These are phyloP conservation scores for Penicillium silybi DNA, from an alignment of 495 filamentous ascomycete species.

Conservation along the genomic window DNA sequence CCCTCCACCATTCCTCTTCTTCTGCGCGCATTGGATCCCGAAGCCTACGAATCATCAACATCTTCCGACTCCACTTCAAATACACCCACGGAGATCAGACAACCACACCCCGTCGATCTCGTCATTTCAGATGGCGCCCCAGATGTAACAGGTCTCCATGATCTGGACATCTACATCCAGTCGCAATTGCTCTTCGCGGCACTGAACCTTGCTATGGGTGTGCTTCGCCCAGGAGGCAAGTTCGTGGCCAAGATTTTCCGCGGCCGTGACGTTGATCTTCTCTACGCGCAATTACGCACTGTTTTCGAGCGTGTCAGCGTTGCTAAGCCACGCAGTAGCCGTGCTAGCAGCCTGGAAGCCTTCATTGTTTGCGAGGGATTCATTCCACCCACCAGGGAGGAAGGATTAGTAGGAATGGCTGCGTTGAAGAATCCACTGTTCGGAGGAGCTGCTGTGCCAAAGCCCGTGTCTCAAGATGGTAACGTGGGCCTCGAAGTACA, in stretches of 20 bases:
- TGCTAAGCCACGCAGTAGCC: slow-evolving; percentile 86
- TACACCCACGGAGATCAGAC: slow-evolving; percentile 36
- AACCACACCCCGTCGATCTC: slow-evolving; percentile 75
- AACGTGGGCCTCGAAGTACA: slow-evolving; percentile 61
- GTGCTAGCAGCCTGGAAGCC: slow-evolving; percentile 92
- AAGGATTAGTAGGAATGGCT: slow-evolving; percentile 31
- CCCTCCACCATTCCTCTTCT: slow-evolving; percentile 89
- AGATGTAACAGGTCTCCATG: slow-evolving; percentile 93
- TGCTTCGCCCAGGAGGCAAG: slow-evolving; percentile 86
- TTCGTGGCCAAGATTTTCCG: slow-evolving; percentile 99
- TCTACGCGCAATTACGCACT: slow-evolving; percentile 86
- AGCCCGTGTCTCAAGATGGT: slow-evolving; percentile 47
- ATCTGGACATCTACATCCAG: slow-evolving; percentile 97
- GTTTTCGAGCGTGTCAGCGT: slow-evolving; percentile 86
- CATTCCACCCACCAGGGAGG: slow-evolving; percentile 43
- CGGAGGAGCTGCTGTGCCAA: slow-evolving; percentile 34
- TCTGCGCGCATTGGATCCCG: slow-evolving; percentile 75
- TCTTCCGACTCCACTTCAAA: slow-evolving; percentile 14
- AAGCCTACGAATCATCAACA: slow-evolving; percentile 56
- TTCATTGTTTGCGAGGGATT: slow-evolving; percentile 96
- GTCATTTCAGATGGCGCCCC: slow-evolving; percentile 94
- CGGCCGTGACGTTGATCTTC: slow-evolving; percentile 84
- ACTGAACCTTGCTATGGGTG: slow-evolving; percentile 85
- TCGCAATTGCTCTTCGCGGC: slow-evolving; percentile 92
- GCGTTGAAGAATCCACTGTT: slow-evolving; percentile 46